These are phyloP conservation scores for Cubamyces lactineus DNA, from an alignment of 768 basidiomycete species.

Conservation along the genomic window DNA sequence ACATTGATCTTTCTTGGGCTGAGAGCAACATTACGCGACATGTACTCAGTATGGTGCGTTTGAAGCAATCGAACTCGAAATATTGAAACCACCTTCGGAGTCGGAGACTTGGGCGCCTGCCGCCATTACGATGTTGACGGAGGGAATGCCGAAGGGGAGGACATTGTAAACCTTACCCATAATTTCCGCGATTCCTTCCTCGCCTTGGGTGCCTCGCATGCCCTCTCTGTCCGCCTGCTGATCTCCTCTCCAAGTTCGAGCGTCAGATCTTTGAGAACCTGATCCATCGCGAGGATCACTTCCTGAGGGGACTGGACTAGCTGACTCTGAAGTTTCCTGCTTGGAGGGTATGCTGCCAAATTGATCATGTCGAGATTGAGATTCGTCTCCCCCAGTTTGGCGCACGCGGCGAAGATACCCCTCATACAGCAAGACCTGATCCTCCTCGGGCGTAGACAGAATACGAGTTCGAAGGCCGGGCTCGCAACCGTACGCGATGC, in stretches of 20 bases:
- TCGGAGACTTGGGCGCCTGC: too few relatives aligned
- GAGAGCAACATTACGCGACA: too few relatives aligned
- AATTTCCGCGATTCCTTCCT: conserved; percentile 88
- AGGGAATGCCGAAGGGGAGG: conserved; percentile 81
- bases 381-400: conserved; percentile 88
- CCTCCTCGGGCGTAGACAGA: conserved; percentile 64
- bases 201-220: conserved; percentile 76
- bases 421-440: conserved; percentile 75
- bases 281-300: conserved; percentile 96
- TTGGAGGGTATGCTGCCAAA: conserved; percentile 82
- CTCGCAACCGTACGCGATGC: conserved; percentile 69
- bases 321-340: conserved; percentile 81
- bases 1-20: too few relatives aligned
- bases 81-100: too few relatives aligned
- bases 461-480: conserved; percentile 53
- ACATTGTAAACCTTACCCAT: conserved; percentile 90
- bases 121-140: conserved; percentile 95
- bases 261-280: conserved; percentile 92
- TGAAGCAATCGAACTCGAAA: too few relatives aligned
- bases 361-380: conserved; percentile 91
- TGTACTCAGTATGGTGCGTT: too few relatives aligned
- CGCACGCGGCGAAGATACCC: conserved; percentile 83
- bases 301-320: conserved; percentile 95
- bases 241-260: conserved; percentile 81
- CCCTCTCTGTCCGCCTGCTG: conserved; percentile 68